These are phyloP conservation scores for Aspergillus affinis DNA, from an alignment of 495 filamentous ascomycete species.

Conservation along the genomic window DNA sequence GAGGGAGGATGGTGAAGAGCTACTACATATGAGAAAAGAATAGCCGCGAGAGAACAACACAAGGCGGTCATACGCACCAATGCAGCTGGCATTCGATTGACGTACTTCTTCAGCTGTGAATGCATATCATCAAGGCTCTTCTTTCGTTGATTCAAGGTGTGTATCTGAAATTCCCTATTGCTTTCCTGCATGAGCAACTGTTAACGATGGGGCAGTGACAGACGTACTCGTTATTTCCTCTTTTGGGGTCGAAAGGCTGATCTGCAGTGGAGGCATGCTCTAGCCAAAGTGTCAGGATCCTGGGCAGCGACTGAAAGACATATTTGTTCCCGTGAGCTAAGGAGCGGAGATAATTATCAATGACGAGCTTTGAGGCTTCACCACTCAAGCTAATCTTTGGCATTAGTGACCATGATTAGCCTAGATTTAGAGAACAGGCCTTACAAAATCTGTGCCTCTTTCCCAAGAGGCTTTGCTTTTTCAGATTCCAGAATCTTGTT, in stretches of 20 bases:
- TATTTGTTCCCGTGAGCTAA: slow-evolving; percentile 89
- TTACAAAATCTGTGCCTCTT: slow-evolving; percentile 56
- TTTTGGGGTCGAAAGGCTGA: slow-evolving; percentile 64
- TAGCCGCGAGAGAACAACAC: background rate
- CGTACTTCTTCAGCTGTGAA: slow-evolving; percentile 68
- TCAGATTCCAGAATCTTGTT: slow-evolving; percentile 93
- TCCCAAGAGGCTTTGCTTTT: slow-evolving; percentile 68
- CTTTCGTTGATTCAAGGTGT: slow-evolving; percentile 55
- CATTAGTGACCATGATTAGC: slow-evolving; percentile 6
- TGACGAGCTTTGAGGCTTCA: slow-evolving; percentile 81
- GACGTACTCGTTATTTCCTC: slow-evolving; percentile 56
- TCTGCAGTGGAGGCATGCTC: slow-evolving; percentile 78
- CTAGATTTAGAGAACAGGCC: slow-evolving; percentile 7
- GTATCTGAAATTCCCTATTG: slow-evolving; percentile 54
- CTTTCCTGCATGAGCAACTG: background rate
- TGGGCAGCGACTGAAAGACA: slow-evolving; percentile 87
- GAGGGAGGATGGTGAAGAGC: slow-evolving; percentile 89
- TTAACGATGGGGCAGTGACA: background rate
- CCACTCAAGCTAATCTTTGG: slow-evolving; percentile 53
- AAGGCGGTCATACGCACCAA: slow-evolving; percentile 38
- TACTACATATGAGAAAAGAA: slow-evolving; percentile 26
- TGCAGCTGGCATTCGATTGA: slow-evolving; percentile 75
- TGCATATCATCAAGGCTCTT: slow-evolving; percentile 71
- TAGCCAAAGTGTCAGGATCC: slow-evolving; percentile 88
- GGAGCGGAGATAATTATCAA: slow-evolving; percentile 89